Evolutionary conservation across 352 stramenopile genomes (phyloP).

Genomic region (Ochromonadaceae sp.): DNA sequence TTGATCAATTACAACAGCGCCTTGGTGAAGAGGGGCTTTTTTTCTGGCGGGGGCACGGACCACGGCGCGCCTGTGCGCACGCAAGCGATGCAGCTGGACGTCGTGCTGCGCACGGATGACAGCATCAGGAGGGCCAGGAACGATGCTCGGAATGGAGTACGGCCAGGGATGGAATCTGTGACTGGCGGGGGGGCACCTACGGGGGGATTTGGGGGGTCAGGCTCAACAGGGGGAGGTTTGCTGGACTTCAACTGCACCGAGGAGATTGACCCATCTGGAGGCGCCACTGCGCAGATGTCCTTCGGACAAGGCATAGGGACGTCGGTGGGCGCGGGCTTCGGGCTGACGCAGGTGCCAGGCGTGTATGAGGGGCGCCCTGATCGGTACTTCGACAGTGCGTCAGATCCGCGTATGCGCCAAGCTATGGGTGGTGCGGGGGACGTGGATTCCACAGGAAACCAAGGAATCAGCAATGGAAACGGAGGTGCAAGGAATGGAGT

Average conservation of each 20-base stretch:
- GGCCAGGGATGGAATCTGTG: too few species aligned
- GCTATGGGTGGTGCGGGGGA: too few species aligned
- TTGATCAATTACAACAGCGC: conserved; percentile 4
- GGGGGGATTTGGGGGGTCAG: too few species aligned
- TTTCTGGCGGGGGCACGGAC: conserved; percentile 5
- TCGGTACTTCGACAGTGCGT: conserved; percentile 30
- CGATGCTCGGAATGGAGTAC: background rate
- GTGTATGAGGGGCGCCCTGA: conserved; percentile 31
- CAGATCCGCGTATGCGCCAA: conserved; percentile 15
- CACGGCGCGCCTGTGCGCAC: conserved; percentile 10
- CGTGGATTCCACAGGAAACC: too few species aligned
- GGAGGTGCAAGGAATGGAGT: background rate
- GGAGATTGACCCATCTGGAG: background rate
- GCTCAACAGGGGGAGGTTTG: too few species aligned
- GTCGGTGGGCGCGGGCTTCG: conserved; percentile 8
- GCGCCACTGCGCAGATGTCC: background rate
- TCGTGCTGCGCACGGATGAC: background rate
- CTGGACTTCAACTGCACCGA: background rate
- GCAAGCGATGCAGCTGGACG: background rate
- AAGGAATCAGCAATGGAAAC: background rate
- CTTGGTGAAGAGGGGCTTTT: conserved; percentile 6
- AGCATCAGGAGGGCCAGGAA: background rate
- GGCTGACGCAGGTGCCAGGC: conserved; percentile 12
- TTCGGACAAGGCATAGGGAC: background rate
- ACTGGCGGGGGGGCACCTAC: too few species aligned